Conservation (phyloP, 495 filamentous ascomycete genomes). For the Letharia columbiana region DNA sequence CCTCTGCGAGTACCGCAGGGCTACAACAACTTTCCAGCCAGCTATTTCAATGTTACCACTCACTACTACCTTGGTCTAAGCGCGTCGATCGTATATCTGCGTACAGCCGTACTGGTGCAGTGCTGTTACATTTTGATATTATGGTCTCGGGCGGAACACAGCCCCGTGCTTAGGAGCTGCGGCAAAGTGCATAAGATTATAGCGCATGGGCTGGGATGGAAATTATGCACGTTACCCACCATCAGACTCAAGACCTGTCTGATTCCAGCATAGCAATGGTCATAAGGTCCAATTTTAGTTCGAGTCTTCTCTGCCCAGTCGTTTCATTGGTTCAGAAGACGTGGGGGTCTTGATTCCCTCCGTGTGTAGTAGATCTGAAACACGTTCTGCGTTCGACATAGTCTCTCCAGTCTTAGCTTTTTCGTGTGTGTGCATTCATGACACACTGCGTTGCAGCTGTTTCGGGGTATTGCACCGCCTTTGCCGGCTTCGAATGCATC, state of each 20-base stretch:
- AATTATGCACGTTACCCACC: not conserved
- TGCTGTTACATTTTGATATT: no score
- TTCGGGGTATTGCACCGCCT: not conserved
- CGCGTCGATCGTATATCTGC: not conserved
- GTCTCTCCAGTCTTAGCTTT: not conserved
- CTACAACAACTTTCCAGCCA: not conserved
- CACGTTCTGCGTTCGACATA: not conserved
- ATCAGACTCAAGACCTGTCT: not conserved
- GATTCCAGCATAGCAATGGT: not conserved
- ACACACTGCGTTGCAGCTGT: not conserved
- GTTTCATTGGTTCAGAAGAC: not conserved
- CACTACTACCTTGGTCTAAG: not conserved
- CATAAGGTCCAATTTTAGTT: not conserved
- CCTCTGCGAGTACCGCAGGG: not conserved
- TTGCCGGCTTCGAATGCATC: not conserved
- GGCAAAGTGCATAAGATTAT: constrained; percentile 1
- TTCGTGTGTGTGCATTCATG: not conserved
- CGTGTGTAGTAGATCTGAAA: not conserved
- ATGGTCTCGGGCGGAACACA: not conserved
- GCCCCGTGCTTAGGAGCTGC: not conserved
- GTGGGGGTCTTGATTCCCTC: not conserved
- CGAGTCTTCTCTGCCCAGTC: not conserved
- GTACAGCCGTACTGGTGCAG: not conserved
- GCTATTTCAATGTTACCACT: not conserved
- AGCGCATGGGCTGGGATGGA: not conserved